Conservation (phyloP, 2,329 filamentous ascomycete species). For the Pseudopyricularia cyperi region DNA sequence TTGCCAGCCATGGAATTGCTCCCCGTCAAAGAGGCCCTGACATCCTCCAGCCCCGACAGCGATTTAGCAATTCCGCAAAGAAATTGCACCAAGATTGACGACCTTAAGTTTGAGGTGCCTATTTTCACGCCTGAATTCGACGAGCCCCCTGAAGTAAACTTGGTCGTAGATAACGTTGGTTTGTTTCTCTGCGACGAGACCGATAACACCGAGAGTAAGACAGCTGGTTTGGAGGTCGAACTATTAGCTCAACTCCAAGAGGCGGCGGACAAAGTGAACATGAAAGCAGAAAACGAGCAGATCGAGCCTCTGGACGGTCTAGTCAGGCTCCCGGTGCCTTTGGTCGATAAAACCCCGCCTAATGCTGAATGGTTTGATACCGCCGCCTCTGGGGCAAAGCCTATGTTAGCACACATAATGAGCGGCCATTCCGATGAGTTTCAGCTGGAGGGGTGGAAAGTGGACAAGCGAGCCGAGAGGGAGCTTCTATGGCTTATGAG, state of each 20-base stretch:
- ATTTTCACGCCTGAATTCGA: background rate
- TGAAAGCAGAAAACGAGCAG: background rate
- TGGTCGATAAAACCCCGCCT: background rate
- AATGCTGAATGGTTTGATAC: background rate
- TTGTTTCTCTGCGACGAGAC: background rate
- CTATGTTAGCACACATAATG: background rate
- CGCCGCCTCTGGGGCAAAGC: background rate
- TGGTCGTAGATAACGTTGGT: background rate
- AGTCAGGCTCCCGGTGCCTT: background rate
- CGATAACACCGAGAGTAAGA: background rate
- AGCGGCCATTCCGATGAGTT: background rate
- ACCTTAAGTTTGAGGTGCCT: constrained; percentile 1
- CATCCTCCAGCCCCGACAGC: background rate
- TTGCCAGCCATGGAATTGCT: background rate
- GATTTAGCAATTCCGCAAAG: background rate
- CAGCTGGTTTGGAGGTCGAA: background rate
- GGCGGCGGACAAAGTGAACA: background rate
- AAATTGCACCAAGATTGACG: background rate
- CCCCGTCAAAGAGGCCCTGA: background rate
- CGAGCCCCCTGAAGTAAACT: background rate
- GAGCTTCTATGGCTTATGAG: background rate
- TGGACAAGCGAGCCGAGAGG: background rate
- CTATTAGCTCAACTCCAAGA: background rate
- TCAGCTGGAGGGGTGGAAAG: background rate
- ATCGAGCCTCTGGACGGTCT: constrained; percentile 2